Evolutionary conservation across 164 flowering plant genomes (phyloP), one percentile per base, ranked within the genome.

Genomic region (Kingdonia uniflora): DNA sequence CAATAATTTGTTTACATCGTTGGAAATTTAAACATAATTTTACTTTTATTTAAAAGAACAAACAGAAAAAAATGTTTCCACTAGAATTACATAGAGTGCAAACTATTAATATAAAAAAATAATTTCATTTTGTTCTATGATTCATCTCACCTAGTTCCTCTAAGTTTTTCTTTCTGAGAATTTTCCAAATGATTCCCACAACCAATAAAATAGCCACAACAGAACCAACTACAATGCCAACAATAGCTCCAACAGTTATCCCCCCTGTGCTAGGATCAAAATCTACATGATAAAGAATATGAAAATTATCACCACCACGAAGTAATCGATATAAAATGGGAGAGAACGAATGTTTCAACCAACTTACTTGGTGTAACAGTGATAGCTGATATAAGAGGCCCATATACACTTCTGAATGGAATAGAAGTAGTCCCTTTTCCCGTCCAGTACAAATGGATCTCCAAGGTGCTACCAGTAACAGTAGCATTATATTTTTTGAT

Each of bases 371-470:
- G 85, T 56, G 87, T 84, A 33, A 85, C 77, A 6, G 83, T 51
- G 22, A 87, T 79, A 14, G 90, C 96, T 19, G 90, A 82, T 61
- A 87, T 80, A 26, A 82, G 85, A 55, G 96, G 96, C 46, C 96
- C 96, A 74, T 87, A 76, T 39, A 76, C 74, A 25, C 78, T 80
- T 75, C 85, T 75, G 2, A 42, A 60, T 13, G 96, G 94, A 58
- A 81, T 63, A 8, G 80, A 80, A 22, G 56, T 76, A 5, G 96
- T 80, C 57, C 96, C 96, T 67, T 80, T 82, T n/a, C 96, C 96
- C 4, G 79, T 46, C 92, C 96, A 87, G 60, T 82, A 84, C 51
- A 87, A 68, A 59, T 76, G 81, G 51, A 87, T 82, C 71, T 80
- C 89, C 52, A 87, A 33, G 39, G 90, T 77, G 52, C 75, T 74